Conservation (phyloP, 139 green algal genomes). For the Penium margaritaceum region DNA sequence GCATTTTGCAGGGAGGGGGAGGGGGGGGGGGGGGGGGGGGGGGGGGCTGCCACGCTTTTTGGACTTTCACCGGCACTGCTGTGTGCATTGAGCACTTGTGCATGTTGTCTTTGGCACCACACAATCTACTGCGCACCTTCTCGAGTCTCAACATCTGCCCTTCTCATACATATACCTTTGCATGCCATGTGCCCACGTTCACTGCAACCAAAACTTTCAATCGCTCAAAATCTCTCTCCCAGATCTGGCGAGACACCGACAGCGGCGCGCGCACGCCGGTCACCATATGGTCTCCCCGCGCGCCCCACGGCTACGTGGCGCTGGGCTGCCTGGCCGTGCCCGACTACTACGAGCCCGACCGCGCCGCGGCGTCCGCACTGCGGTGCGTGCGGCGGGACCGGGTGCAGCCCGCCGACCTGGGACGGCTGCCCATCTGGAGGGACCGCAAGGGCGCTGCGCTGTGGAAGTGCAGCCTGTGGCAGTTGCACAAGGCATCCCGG, state of each 20-base stretch:
- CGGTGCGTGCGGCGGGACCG: conserved; percentile 62
- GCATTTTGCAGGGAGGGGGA: too few species aligned
- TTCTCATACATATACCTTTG: too few species aligned
- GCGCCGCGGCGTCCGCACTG: conserved; percentile 51
- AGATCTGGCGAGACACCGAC: conserved; percentile 69
- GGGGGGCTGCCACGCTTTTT: too few species aligned
- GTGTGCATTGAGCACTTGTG: too few species aligned
- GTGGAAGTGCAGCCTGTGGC: conserved; percentile 66
- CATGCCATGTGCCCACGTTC: too few species aligned
- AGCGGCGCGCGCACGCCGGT: conserved; percentile 46
- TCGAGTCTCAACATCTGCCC: neutral
- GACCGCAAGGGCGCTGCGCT: conserved; percentile 54
- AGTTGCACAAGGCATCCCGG: conserved; percentile 7
- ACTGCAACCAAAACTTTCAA: too few species aligned
- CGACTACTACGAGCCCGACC: conserved; percentile 56
- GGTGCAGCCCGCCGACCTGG: conserved; percentile 27
- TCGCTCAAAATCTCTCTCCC: too few species aligned
- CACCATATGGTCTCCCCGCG: conserved; percentile 69
- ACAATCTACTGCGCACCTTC: neutral
- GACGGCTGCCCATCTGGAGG: conserved; percentile 62
- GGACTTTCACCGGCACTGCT: too few species aligned
- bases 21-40: too few species aligned
- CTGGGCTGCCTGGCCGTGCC: conserved; percentile 66
- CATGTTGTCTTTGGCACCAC: too few species aligned
- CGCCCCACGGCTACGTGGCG: conserved; percentile 61